Conservation (phyloP, 306 rosid genomes). For the Canavalia ensiformis region DNA sequence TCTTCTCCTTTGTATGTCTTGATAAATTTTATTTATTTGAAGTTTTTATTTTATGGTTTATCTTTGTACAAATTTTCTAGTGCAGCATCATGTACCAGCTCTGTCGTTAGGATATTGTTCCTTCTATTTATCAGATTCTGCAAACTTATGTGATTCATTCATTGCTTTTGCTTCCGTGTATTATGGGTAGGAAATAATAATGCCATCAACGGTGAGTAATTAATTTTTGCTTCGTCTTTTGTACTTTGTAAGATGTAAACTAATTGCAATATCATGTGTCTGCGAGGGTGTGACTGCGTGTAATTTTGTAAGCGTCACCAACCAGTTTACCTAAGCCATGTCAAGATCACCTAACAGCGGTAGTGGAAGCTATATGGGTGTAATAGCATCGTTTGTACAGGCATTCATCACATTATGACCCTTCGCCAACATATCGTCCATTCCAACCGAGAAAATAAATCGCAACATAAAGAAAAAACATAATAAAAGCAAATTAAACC, state of each 20-base stretch:
- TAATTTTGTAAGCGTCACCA: background rate
- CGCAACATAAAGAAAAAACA: constrained; percentile 10
- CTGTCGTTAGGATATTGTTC: background rate
- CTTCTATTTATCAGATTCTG: background rate
- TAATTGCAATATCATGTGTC: background rate
- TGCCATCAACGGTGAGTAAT: background rate
- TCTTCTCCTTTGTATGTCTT: background rate
- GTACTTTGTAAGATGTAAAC: background rate
- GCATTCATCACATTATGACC: background rate
- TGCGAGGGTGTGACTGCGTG: no score
- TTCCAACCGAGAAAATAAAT: constrained; percentile 2
- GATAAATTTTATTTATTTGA: background rate
- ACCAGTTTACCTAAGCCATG: background rate
- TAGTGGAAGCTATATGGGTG: background rate
- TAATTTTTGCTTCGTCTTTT: background rate
- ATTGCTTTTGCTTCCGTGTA: background rate
- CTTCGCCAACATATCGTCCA: background rate
- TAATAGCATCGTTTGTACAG: background rate
- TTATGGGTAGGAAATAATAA: background rate
- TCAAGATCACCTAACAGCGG: background rate
- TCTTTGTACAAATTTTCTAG: no score
- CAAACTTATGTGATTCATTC: background rate
- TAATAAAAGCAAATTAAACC: constrained; percentile 31
- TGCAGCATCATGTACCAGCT: no score
- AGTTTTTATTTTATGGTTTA: no score